Evolutionary conservation across 164 flowering plant genomes (phyloP).

Genomic region (Euptelea pleiosperma): DNA sequence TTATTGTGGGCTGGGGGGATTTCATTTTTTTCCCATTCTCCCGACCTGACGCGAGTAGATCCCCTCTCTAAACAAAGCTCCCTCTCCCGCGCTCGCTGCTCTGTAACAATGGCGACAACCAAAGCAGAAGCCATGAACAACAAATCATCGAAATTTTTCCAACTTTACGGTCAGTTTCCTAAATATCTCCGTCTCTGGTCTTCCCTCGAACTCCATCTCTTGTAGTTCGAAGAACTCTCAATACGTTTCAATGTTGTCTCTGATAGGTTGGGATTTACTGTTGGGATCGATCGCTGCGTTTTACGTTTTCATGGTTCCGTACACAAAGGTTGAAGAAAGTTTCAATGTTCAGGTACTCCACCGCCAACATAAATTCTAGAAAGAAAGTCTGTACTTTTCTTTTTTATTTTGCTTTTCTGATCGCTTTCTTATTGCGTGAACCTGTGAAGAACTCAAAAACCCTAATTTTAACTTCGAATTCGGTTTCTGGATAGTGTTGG

Average conservation of each 20-base stretch:
- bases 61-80: too few relatives aligned
- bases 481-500: too few relatives aligned
- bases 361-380: background rate
- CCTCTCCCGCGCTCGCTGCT: too few relatives aligned
- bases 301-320: slow-evolving; percentile 78
- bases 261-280: slow-evolving; percentile 75
- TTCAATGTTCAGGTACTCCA: slow-evolving; percentile 83
- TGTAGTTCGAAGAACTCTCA: background rate
- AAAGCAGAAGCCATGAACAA: slow-evolving; percentile 10
- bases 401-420: background rate
- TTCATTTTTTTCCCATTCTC: too few relatives aligned
- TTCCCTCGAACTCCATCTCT: background rate
- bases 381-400: background rate
- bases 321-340: slow-evolving; percentile 98
- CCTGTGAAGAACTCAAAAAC: background rate
- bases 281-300: slow-evolving; percentile 80
- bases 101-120: slow-evolving; percentile 22
- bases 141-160: slow-evolving; percentile 21
- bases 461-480: background rate
- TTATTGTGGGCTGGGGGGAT: too few relatives aligned
- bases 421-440: background rate
- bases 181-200: background rate
- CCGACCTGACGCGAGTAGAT: too few relatives aligned
- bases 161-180: slow-evolving; percentile 21
- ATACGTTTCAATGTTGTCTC: background rate